phyloP scores from a whole-genome alignment of 305 asterid species.

The Fraxinus floribunda region DNA sequence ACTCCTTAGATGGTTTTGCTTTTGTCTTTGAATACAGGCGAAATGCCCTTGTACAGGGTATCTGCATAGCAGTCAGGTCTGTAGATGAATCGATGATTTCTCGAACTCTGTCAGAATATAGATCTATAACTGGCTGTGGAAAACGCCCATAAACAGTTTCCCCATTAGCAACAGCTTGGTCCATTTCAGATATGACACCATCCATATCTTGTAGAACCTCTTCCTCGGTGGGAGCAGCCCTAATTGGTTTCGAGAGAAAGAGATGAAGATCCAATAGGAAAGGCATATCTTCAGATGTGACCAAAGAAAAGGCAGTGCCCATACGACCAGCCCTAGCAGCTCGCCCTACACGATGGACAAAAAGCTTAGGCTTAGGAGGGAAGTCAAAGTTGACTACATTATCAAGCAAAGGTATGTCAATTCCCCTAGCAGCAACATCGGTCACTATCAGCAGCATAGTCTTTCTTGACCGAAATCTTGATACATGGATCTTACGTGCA shows the following conservation, averaged over 20 bases:
- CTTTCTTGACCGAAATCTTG: conserved; percentile 78
- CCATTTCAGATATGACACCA: conserved; percentile 55
- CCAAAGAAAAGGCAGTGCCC: conserved; percentile 79
- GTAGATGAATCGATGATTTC: conserved; percentile 72
- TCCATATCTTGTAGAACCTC: conserved; percentile 64
- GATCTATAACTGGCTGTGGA: conserved; percentile 80
- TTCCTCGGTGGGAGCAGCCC: conserved; percentile 86
- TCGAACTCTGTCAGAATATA: conserved; percentile 75
- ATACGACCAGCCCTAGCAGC: conserved; percentile 98
- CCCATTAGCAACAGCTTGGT: conserved; percentile 70
- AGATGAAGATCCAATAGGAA: conserved; percentile 85
- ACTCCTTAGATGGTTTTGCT: conserved; percentile 83
- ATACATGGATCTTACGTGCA: conserved; percentile 78
- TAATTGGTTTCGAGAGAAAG: conserved; percentile 79
- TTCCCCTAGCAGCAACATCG: conserved; percentile 97
- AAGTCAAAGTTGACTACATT: conserved; percentile 88
- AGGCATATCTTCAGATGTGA: conserved; percentile 86
- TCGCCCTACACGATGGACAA: conserved; percentile 93
- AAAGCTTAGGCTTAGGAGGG: conserved; percentile 88
- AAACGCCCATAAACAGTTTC: conserved; percentile 87
- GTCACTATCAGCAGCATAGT: conserved; percentile 89
- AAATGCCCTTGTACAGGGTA: conserved; percentile 70
- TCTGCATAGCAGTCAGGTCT: conserved; percentile 63
- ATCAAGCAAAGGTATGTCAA: conserved; percentile 92
- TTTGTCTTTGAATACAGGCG: conserved; percentile 69